phyloP scores from a whole-genome alignment of 1,284 basidiomycete species.

The Trametes hirsuta region DNA sequence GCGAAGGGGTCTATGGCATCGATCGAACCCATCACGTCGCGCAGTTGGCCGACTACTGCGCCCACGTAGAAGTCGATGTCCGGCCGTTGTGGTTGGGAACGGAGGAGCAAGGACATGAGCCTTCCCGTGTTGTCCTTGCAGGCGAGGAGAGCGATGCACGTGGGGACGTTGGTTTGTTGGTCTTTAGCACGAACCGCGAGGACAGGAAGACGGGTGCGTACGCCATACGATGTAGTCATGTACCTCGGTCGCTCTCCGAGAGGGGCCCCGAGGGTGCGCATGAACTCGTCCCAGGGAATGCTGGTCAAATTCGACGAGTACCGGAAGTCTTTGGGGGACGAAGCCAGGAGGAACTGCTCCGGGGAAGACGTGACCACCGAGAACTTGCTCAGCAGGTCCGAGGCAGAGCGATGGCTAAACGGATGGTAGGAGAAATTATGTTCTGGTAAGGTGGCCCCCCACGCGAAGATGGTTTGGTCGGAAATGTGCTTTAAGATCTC shows the following conservation, averaged over 20 bases:
- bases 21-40: background rate
- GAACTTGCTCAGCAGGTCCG: background rate
- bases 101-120: slow-evolving; percentile 8
- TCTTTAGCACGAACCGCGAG: slow-evolving; percentile 1
- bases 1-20: background rate
- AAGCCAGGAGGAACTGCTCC: slow-evolving; percentile 4
- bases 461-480: slow-evolving; percentile 17
- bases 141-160: slow-evolving; percentile 12
- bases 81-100: background rate
- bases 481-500: slow-evolving; percentile 13
- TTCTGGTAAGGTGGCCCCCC: background rate
- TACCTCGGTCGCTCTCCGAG: background rate
- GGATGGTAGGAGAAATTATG: background rate
- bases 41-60: slow-evolving; percentile 1
- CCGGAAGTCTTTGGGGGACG: slow-evolving; percentile 11
- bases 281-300: slow-evolving; percentile 3
- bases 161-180: background rate
- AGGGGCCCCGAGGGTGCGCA: background rate
- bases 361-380: background rate
- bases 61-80: slow-evolving; percentile 9
- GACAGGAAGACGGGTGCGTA: slow-evolving; percentile 13
- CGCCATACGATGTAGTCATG: slow-evolving; percentile 15
- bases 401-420: background rate
- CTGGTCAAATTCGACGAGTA: background rate
- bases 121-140: slow-evolving; percentile 3